Conservation (phyloP, 805 yeast species). For the Metschnikowia santaceciliae region DNA sequence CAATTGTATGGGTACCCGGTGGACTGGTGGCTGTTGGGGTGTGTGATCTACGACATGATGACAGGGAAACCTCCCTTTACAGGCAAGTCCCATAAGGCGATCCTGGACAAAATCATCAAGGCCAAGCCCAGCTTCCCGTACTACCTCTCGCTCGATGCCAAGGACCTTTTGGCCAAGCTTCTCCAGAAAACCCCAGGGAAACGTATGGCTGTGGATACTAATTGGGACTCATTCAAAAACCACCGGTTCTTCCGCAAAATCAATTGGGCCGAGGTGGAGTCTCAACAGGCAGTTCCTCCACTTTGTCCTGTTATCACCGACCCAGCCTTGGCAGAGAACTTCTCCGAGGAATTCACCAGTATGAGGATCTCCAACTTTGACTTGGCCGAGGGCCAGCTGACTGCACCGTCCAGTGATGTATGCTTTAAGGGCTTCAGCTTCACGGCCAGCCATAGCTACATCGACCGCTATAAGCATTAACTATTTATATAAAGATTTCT, state of each 20-base stretch:
- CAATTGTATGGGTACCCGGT: slow-evolving; percentile 48
- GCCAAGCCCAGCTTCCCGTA: slow-evolving; percentile 36
- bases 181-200: slow-evolving; percentile 35
- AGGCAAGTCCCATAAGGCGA: slow-evolving; percentile 37
- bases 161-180: slow-evolving; percentile 36
- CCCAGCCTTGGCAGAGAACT: slow-evolving; percentile 43
- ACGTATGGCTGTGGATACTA: slow-evolving; percentile 34
- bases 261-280: slow-evolving; percentile 34
- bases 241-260: slow-evolving; percentile 39
- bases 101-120: slow-evolving; percentile 38
- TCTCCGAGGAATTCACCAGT: slow-evolving; percentile 39
- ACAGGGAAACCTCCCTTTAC: slow-evolving; percentile 46
- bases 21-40: slow-evolving; percentile 48
- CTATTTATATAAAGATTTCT: no score
- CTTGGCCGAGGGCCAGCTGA: slow-evolving; percentile 13
- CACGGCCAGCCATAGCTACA: slow-evolving; percentile 36
- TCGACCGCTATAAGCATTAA: slow-evolving; percentile 24
- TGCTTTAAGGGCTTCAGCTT: slow-evolving; percentile 44
- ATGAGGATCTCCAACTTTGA: slow-evolving; percentile 25
- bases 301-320: slow-evolving; percentile 42
- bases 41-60: slow-evolving; percentile 41
- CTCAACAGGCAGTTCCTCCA: slow-evolving; percentile 31
- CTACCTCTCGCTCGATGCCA: slow-evolving; percentile 40
- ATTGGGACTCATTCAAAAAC: slow-evolving; percentile 28
- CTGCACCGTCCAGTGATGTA: background rate